Evolutionary conservation across 306 rosid species (phyloP).

Genomic region (Cucurbita pepo): DNA sequence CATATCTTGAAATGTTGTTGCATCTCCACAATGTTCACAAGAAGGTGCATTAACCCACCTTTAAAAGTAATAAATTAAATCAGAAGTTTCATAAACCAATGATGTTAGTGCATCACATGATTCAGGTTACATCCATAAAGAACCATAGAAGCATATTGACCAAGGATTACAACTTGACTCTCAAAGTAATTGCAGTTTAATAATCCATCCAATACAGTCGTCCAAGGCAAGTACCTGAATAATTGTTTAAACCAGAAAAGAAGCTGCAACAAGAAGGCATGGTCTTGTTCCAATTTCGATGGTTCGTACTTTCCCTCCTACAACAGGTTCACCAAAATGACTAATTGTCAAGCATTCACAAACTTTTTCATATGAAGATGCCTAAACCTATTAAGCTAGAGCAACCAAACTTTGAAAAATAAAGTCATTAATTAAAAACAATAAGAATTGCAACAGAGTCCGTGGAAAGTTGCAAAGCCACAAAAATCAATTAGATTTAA

Average conservation of each 20-base stretch:
- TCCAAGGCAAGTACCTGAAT: constrained; percentile 46
- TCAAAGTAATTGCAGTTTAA: not conserved
- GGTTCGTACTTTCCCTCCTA: constrained; percentile 81
- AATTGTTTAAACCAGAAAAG: constrained; percentile 91
- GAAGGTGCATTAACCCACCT: constrained; percentile 83
- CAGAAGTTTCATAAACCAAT: not conserved
- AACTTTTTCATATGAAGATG: not conserved
- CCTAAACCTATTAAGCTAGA: not conserved
- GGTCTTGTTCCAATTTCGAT: constrained; percentile 51
- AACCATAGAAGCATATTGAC: not conserved
- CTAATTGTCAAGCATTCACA: constrained; percentile 2
- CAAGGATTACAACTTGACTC: not conserved
- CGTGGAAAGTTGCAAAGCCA: not conserved
- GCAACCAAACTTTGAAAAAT: not conserved
- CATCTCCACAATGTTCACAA: constrained; percentile 56
- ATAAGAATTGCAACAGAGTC: not conserved
- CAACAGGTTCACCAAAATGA: constrained; percentile 18
- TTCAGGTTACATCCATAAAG: not conserved
- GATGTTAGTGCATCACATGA: not conserved
- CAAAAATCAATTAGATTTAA: not conserved
- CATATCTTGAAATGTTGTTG: constrained; percentile 34
- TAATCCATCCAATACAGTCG: not conserved
- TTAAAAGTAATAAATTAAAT: constrained; percentile 8
- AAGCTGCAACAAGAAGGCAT: constrained; percentile 79
- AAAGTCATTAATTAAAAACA: not conserved